Evolutionary conservation across 495 filamentous ascomycete genomes (phyloP).

Genomic region (Parathielavia appendiculata): DNA sequence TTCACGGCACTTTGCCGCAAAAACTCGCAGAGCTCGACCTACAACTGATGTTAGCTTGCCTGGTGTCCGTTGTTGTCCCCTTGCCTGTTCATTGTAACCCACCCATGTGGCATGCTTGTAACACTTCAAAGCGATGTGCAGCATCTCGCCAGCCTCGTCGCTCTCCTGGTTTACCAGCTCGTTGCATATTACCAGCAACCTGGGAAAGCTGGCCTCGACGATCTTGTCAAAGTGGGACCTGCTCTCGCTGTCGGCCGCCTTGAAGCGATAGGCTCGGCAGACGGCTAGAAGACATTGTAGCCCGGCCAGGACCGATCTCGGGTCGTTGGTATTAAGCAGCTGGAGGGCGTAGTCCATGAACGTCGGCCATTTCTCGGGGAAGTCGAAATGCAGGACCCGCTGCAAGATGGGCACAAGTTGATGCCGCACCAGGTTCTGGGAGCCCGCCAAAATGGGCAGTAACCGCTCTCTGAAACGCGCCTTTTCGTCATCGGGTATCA

Average conservation of each 20-base stretch:
- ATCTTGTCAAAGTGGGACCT: conserved; percentile 89
- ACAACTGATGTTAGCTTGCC: conserved; percentile 2
- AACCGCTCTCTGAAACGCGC: conserved; percentile 78
- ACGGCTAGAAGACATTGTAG: conserved; percentile 90
- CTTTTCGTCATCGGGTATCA: conserved; percentile 86
- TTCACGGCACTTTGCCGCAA: conserved; percentile 75
- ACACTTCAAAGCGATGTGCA: conserved; percentile 87
- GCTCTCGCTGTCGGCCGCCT: conserved; percentile 64
- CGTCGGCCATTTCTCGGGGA: conserved; percentile 86
- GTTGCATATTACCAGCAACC: conserved; percentile 78
- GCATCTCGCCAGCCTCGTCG: conserved; percentile 92
- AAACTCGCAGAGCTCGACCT: conserved; percentile 78
- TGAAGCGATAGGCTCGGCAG: conserved; percentile 91
- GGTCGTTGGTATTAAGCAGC: conserved; percentile 76
- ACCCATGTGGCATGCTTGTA: conserved; percentile 98
- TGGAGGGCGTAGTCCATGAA: conserved; percentile 89
- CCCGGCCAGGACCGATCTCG: conserved; percentile 81
- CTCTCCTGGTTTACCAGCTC: conserved; percentile 84
- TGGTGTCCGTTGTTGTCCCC: background rate
- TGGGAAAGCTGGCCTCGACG: conserved; percentile 85
- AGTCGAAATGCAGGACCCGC: conserved; percentile 92
- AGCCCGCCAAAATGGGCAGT: conserved; percentile 78
- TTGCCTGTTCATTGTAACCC: conserved; percentile 35
- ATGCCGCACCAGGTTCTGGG: conserved; percentile 71
- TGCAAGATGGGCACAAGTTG: conserved; percentile 91